Evolutionary conservation across 2,329 filamentous ascomycete species (phyloP), one percentile per base, ranked within the genome.

Genomic region (Pseudocercospora vitis): DNA sequence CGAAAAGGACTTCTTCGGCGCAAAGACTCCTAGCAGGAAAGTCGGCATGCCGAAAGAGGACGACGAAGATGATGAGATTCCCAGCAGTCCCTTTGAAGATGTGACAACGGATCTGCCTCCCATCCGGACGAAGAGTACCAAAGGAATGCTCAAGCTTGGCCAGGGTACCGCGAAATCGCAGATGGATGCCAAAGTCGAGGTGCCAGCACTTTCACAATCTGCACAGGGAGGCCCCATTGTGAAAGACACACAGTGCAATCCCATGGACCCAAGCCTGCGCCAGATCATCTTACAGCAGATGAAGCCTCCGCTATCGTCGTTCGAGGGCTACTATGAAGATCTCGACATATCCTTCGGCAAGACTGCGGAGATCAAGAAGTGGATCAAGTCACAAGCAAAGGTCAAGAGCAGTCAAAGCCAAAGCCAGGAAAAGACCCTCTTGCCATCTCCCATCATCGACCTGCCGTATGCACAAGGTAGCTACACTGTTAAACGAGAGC

Each of bases 201-300:
- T 48, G 6, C 53, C 58, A 7, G 1, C 62, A 6, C 60, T 49
- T 37, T 78, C 75, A 48, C 71, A 76, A 31, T 68, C 76, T 11
- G 73, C 74, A 11, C 74, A 73, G 2, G 86, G 84, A 64, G 86
- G 85, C 0, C 87, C 88, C 0, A 86, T 95, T 40, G 88, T 97
- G 68, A 83, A 85, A 56, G 92, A 97, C 37, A 62, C 73, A 0
- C 89, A 91, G 68, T 96, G 91, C 73, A 97, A 97, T 66, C 94
- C 94, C 0, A 86, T 94, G 32, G 89, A 95, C 63, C 84, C 86
- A n/a, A 73, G 74, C 1, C 78, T 96, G 29, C 85, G 89, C 6
- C 77, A 84, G 12, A 82, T 84, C 53, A 95, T 99, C 42, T 74
- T 97, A 3, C 78, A 81, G 8, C 84, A 86, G 18, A 79, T 89